Evolutionary conservation across 805 yeast genomes (phyloP), one percentile per base, ranked within the genome.

Genomic region (Cyberlindnera lachancei): DNA sequence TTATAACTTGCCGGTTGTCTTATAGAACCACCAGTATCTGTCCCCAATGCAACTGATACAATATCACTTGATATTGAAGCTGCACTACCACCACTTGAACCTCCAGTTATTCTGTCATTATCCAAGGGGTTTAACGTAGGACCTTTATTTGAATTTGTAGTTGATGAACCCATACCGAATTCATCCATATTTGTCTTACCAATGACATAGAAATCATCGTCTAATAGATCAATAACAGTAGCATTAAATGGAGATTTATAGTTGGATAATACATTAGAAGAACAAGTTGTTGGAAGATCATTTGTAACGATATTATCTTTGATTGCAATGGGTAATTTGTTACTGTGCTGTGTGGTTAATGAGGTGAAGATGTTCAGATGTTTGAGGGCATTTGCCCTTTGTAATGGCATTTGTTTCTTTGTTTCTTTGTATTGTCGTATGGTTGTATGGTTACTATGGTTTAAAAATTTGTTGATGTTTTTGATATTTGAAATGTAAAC

Each of bases 1-100:
- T 90, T 79, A 53, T 80, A 86, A 14, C 94, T 79, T 2, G 95
- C 94, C 0, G 99, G 99, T 15, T 85, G 62, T 39, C 99, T 67
- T 1, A 92, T 85, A 0, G 96, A 86, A 0, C 99, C 99, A 5
- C 99, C 99, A 0, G 99, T 92, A 48, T 92, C 99, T 1, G 97
- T 83, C 0, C 98, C 99, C 23, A 92, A 56, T 2, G 94, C 72
- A 46, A 83, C 76, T 50, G 80, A 85, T 21, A 75, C 79, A 40
- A 75, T 50, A 2, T 62, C 79, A 1, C 79, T 71, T 1, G 90
- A 79, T 2, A 90, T 95, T 0, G 94, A 83, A 1, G 95, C 95
- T 0, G 97, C 97, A 23, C 92, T 73, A 0, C 98, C 98, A 14
- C 97, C 96, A 6, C 95, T 85, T 0, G 96, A 87, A 0, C 98